Evolutionary conservation across 2,329 filamentous ascomycete species (phyloP).

Genomic region (Rhytidhysteron rufulum): DNA sequence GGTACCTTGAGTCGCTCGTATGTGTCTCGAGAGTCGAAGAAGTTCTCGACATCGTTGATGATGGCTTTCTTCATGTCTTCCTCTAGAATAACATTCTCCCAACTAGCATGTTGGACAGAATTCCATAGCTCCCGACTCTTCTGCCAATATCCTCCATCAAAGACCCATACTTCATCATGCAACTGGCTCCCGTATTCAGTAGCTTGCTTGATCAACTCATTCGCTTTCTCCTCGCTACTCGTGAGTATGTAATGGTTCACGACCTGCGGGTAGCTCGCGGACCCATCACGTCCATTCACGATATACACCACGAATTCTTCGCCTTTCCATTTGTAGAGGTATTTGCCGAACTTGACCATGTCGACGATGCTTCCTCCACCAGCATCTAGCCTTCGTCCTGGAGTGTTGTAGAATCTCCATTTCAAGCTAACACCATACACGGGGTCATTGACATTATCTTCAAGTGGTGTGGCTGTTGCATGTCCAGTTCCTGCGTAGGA

Average conservation of each 20-base stretch:
- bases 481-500: conserved; percentile 41
- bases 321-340: conserved; percentile 42
- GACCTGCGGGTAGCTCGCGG: conserved; percentile 25
- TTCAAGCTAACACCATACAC: conserved; percentile 29
- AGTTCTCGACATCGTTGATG: conserved; percentile 60
- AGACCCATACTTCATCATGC: conserved; percentile 64
- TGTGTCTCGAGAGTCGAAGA: conserved; percentile 58
- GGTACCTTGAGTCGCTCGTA: conserved; percentile 61
- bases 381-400: conserved; percentile 35
- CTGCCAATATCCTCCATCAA: conserved; percentile 60
- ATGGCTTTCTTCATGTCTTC: conserved; percentile 61
- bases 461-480: conserved; percentile 38
- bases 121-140: conserved; percentile 60
- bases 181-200: conserved; percentile 54
- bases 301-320: conserved; percentile 43
- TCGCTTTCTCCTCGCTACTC: conserved; percentile 19
- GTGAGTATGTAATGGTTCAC: conserved; percentile 42
- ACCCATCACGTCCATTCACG: conserved; percentile 39
- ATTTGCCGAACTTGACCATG: conserved; percentile 42
- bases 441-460: conserved; percentile 37
- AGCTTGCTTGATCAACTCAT: conserved; percentile 54
- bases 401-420: conserved; percentile 37
- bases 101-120: conserved; percentile 46
- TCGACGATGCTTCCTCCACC: conserved; percentile 35
- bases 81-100: conserved; percentile 66